Evolutionary conservation across 768 basidiomycete genomes (phyloP).

Genomic region (Boletus tylopilopsis): DNA sequence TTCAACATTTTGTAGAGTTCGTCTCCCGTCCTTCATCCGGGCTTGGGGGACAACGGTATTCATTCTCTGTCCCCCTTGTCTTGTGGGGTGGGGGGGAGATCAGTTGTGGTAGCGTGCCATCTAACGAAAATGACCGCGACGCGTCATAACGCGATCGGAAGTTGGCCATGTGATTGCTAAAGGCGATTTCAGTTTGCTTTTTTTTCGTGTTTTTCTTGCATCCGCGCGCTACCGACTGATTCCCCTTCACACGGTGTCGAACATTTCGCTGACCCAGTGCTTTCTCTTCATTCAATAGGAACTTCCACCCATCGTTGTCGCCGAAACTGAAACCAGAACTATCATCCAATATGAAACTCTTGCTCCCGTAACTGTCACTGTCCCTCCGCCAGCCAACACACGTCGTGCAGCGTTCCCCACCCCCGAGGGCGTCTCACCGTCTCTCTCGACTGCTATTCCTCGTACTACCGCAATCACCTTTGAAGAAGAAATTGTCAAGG

Average conservation of each 20-base stretch:
- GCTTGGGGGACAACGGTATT: conserved; percentile 84
- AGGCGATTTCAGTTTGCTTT: conserved; percentile 31
- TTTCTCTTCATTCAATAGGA: conserved; percentile 33
- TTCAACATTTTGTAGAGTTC: conserved; percentile 61
- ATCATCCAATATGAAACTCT: conserved; percentile 48
- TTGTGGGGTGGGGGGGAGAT: conserved; percentile 35
- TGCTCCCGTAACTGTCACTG: conserved; percentile 59
- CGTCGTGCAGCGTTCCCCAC: conserved; percentile 70
- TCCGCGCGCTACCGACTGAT: conserved; percentile 33
- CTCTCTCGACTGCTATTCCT: conserved; percentile 58
- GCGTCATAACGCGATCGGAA: conserved; percentile 28
- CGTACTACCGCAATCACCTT: conserved; percentile 71
- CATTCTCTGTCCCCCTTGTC: conserved; percentile 71
- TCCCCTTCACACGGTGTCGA: conserved; percentile 30
- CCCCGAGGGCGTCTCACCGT: conserved; percentile 58
- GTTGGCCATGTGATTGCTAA: conserved; percentile 26
- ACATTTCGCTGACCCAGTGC: conserved; percentile 33
- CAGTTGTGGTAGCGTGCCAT: conserved; percentile 29
- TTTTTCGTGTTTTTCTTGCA: conserved; percentile 17
- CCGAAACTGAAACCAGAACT: conserved; percentile 63
- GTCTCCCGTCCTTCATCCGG: conserved; percentile 86
- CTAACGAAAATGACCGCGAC: conserved; percentile 27
- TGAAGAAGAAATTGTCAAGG: conserved; percentile 50
- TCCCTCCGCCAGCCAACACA: conserved; percentile 76
- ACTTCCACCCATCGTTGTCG: conserved; percentile 36